Conservation (phyloP, 169 alveolate species). For the Eimeria acervulina region DNA sequence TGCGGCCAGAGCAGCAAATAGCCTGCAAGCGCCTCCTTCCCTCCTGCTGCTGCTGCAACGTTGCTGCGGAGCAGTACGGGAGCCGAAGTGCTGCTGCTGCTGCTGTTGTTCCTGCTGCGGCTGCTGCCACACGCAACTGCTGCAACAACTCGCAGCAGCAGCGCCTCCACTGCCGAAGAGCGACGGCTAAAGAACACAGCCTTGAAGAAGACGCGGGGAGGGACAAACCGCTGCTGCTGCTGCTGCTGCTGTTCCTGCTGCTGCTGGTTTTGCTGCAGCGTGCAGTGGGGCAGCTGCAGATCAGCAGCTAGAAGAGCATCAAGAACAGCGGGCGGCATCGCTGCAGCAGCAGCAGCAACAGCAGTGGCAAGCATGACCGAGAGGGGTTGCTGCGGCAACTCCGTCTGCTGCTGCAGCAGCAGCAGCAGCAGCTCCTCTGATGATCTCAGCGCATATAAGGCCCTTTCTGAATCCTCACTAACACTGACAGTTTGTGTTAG, state of each 20-base stretch:
- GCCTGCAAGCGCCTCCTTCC: not conserved
- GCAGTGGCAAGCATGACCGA: slow-evolving; percentile 22
- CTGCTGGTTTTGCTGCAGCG: not conserved
- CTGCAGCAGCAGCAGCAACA: slow-evolving; percentile 31
- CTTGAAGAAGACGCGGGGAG: slow-evolving; percentile 46
- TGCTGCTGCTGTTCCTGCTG: not conserved
- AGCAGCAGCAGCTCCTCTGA: slow-evolving; percentile 10
- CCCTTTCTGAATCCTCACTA: not conserved
- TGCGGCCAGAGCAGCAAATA: slow-evolving; percentile 53
- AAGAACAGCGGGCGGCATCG: not conserved
- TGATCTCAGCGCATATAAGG: not conserved
- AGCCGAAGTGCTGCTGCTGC: not conserved
- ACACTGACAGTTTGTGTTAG: not conserved
- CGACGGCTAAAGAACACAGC: slow-evolving; percentile 15
- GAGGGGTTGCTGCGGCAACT: slow-evolving; percentile 32
- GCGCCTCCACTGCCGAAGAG: not conserved
- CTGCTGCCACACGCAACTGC: slow-evolving; percentile 2
- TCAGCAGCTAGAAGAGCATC: not conserved
- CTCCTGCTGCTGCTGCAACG: not conserved
- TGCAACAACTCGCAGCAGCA: not conserved
- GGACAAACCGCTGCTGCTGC: not conserved
- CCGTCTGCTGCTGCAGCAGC: slow-evolving; percentile 55
- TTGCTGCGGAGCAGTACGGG: slow-evolving; percentile 25
- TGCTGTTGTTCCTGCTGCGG: not conserved
- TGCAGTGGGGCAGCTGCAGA: not conserved